Evolutionary conservation across 306 rosid genomes (phyloP).

Genomic region (Macrotyloma uniflorum): DNA sequence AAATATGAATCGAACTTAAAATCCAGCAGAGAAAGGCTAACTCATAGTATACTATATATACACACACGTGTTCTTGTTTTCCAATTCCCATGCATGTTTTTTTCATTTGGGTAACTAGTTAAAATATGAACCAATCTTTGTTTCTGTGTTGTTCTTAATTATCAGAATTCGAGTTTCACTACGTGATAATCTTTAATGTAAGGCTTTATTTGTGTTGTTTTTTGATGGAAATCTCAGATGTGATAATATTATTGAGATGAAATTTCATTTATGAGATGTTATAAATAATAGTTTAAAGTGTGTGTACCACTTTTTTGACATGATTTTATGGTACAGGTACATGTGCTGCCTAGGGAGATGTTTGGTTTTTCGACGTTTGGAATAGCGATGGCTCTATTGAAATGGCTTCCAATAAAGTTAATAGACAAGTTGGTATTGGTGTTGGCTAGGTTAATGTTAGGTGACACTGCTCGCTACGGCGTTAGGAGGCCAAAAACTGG

Average conservation of each 20-base stretch:
- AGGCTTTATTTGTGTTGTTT: too few species aligned
- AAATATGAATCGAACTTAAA: too few species aligned
- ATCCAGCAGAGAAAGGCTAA: too few species aligned
- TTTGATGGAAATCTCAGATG: too few species aligned
- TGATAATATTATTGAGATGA: too few species aligned
- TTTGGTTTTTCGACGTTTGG: constrained; percentile 79
- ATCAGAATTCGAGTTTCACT: background rate
- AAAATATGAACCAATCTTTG: background rate
- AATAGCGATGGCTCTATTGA: constrained; percentile 65
- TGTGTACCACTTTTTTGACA: background rate
- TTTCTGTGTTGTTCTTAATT: background rate
- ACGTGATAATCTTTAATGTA: too few species aligned
- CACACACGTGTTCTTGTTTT: background rate
- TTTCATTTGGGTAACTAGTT: background rate
- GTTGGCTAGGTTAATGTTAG: constrained; percentile 49
- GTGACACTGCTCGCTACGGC: constrained; percentile 67
- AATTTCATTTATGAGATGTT: too few species aligned
- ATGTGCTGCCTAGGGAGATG: constrained; percentile 80
- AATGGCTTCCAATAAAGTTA: constrained; percentile 62
- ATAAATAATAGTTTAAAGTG: too few species aligned
- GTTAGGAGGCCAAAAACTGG: constrained; percentile 81
- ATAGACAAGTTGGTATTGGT: constrained; percentile 66
- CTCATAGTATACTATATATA: too few species aligned
- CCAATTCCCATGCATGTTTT: background rate
- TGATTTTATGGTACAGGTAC: constrained; percentile 54